Percentiles rank a stretch among this genome's conserved stretches.
Conservation (phyloP, 352 stramenopile genomes). For the Phytophthora parvispora region DNA sequence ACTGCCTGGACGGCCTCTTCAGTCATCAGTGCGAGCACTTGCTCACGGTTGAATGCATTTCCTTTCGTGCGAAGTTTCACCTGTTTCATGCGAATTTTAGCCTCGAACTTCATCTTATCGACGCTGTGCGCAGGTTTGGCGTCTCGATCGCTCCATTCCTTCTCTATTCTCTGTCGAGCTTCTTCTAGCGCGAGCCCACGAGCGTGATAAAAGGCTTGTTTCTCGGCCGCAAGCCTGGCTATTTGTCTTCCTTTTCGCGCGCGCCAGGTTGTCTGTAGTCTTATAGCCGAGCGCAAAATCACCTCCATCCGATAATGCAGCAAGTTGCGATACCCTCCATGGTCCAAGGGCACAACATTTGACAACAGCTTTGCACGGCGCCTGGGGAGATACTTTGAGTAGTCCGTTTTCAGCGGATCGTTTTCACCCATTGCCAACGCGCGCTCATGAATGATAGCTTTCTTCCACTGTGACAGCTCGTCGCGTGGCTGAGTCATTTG, state of each 20-base stretch:
- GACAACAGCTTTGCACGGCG: constrained; percentile 75
- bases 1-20: constrained; percentile 86
- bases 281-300: constrained; percentile 72
- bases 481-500: constrained; percentile 59
- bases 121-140: constrained; percentile 74
- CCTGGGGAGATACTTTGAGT: constrained; percentile 92
- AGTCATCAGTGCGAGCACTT: constrained; percentile 84
- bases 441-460: constrained; percentile 87
- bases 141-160: constrained; percentile 84
- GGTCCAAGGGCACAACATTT: constrained; percentile 90
- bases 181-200: constrained; percentile 82
- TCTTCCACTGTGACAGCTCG: constrained; percentile 73
- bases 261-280: constrained; percentile 89
- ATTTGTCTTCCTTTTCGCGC: constrained; percentile 77
- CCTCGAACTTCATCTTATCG: constrained; percentile 95
- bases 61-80: constrained; percentile 92
- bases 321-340: constrained; percentile 91
- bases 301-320: constrained; percentile 81
- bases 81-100: constrained; percentile 94
- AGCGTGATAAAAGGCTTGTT: constrained; percentile 93
- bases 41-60: constrained; percentile 77
- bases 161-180: constrained; percentile 58
- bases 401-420: constrained; percentile 94
- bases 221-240: constrained; percentile 78
- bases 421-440: constrained; percentile 93